Evolutionary conservation across 1,284 basidiomycete genomes (phyloP).

Genomic region (Ceratobasidium theobromae): DNA sequence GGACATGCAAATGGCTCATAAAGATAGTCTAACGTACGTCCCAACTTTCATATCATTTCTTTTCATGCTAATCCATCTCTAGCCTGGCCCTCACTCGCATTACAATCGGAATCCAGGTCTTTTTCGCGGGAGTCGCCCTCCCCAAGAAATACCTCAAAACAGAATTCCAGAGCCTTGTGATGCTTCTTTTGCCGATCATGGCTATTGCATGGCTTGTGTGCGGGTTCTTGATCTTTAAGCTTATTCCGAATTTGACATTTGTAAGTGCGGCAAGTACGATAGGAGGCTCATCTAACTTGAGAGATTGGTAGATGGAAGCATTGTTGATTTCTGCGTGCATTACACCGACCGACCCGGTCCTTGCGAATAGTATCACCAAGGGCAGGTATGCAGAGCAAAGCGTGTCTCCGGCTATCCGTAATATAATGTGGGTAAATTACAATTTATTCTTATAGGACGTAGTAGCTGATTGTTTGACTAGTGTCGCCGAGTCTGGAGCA

Average conservation of each 20-base stretch:
- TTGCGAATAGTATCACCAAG: constrained; percentile 23
- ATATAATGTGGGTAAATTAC: constrained; percentile 13
- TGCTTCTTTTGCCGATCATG: constrained; percentile 27
- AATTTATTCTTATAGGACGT: neutral
- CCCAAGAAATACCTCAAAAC: constrained; percentile 30
- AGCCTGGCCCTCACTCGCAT: constrained; percentile 20
- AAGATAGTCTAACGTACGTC: constrained; percentile 21
- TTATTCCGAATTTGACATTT: constrained; percentile 29
- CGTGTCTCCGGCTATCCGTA: neutral
- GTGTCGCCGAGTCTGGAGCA: constrained; percentile 23
- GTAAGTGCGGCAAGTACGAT: neutral
- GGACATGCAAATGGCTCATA: constrained; percentile 13
- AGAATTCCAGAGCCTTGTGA: constrained; percentile 24
- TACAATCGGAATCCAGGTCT: constrained; percentile 25
- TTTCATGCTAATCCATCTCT: neutral
- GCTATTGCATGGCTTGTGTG: constrained; percentile 25
- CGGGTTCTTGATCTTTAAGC: constrained; percentile 17
- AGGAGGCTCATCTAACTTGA: neutral
- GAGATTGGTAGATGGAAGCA: constrained; percentile 2
- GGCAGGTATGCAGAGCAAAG: constrained; percentile 17
- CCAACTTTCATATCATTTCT: too few relatives aligned
- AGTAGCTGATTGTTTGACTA: neutral
- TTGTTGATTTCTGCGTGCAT: constrained; percentile 22
- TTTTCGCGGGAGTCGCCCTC: constrained; percentile 23
- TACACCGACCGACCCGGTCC: constrained; percentile 27